Base-by-base conservation (phyloP, 306 rosid species). In the Quercus suber region DNA sequence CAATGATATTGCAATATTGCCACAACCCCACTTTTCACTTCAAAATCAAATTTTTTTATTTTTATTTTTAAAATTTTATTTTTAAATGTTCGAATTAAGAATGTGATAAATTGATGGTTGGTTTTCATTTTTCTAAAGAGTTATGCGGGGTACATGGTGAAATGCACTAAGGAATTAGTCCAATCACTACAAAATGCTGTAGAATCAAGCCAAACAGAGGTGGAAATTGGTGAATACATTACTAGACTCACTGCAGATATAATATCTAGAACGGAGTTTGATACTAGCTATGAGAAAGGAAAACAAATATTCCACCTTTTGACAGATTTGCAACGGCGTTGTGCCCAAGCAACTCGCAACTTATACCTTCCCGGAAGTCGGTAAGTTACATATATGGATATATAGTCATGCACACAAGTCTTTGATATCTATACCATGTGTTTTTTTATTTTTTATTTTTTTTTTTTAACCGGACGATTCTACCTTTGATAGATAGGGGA, bases 351-450 rank as follows among this genome's bases (percentile, higher is more conserved):
- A 14, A 93, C 90, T 80, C 89, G 92, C 14, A 92, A 87, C 73
- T 88, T 93, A 5, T 96, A 94, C 79, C 73, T 93, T 9, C 99
- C 99, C 8, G 99, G 99, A 25, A 96, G 99, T 88, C 86, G 99
- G 98, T 94, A n/a, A 17, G 69, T 69, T 2, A n/a, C 17, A 49
- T 45, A 6, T 37, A 37, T 37, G 2, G 11, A 37, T 37, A 7
- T 7, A 13, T 73, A 6, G 73, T 14, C 55, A 33, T 65, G 71
- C 37, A 10, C 51, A 12, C 25, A 64, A 6, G 33, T 31, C 71
- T 67, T 63, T 33, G 19, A 13, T 28, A 5, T 63, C 5, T 5
- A 27, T 61, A 11, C 6, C 5, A 13, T 28, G 7, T 18, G 33
- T 6, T 23, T 43, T 23, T 43, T 57, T 3, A 0, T 8, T 25